Base-by-base conservation (phyloP, 2,329 filamentous ascomycete species). In the Zymoseptoria crescenta region DNA sequence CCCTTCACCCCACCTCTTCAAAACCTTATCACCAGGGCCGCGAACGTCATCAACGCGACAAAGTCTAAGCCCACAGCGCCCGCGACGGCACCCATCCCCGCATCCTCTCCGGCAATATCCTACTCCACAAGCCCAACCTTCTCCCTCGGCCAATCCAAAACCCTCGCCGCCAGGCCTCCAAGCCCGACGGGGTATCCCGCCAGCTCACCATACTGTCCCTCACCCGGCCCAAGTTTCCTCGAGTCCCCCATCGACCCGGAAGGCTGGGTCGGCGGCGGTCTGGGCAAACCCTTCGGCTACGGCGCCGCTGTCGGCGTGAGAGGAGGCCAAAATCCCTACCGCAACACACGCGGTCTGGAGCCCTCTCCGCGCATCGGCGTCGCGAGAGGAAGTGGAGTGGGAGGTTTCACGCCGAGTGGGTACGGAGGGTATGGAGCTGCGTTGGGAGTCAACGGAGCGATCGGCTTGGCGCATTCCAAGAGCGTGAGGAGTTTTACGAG, bases 401-500 rank as follows among this genome's bases (percentile, higher is more conserved):
- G 35, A 45, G 13, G 35, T 16, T 45, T 6, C 13, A 45, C 35
- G 7, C 35, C 16, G 1, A n/a, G 35, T n/a, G 35, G 35, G 13
- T 45, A 45, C n/a, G 35, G 35, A 45, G 35, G 35, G 35, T 45
- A 45, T n/a, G 35, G 35, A 16, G 35, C 35, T 45, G 35, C 35
- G 35, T n/a, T 45, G 13, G 51, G 8, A 2, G 24, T 52, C 4
- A 19, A 24, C 19, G 51, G 19, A n/a, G n/a, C 24, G 20, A 16
- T 21, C 10, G 20, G 24, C 24, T 16, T 52, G 24, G 24, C 24
- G 7, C 51, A 24, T 5, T 45, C 55, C 9, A 54, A 51, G 28
- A 59, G 59, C 9, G 58, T 52, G 24, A 62, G 61, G 10, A 67
- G 65, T 49, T 61, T 68, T 41, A 67, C 64, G 5, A 64, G 60